Conservation (phyloP, 192 early-diverging fungal genomes). For the Paraglomus brasilianum region DNA sequence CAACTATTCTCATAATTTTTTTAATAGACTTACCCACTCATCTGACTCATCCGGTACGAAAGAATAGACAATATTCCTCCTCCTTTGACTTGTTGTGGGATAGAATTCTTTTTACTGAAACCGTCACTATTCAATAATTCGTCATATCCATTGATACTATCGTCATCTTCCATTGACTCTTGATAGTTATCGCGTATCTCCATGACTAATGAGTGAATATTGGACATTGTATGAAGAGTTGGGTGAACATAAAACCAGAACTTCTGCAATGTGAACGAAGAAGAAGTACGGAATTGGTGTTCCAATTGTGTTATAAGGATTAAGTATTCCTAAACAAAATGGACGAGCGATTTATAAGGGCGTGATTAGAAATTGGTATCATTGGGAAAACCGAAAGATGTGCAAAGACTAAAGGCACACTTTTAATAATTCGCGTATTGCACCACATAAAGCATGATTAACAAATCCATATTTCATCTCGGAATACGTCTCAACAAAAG, state of each 20-base stretch:
- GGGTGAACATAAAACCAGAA: conserved; percentile 89
- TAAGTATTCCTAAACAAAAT: conserved; percentile 67
- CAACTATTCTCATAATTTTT: conserved; percentile 13
- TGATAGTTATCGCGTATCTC: conserved; percentile 41
- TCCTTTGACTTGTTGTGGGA: conserved; percentile 64
- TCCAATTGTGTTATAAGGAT: conserved; percentile 87
- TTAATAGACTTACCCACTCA: conserved; percentile 59
- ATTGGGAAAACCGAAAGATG: neutral
- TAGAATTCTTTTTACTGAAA: conserved; percentile 36
- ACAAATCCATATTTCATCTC: conserved; percentile 81
- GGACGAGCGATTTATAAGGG: neutral
- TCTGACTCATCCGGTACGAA: conserved; percentile 61
- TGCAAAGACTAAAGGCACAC: conserved; percentile 34
- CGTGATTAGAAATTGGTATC: neutral
- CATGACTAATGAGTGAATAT: conserved; percentile 44
- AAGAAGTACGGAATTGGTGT: conserved; percentile 68
- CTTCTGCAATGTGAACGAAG: conserved; percentile 85
- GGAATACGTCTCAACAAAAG: conserved; percentile 75
- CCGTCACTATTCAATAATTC: conserved; percentile 41
- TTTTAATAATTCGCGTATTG: conserved; percentile 71
- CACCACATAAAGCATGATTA: conserved; percentile 87
- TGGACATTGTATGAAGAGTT: conserved; percentile 58
- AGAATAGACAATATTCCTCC: conserved; percentile 78
- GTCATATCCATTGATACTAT: conserved; percentile 17
- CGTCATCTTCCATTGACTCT: conserved; percentile 33